Evolutionary conservation across 805 yeast species (phyloP), one percentile per base, ranked within the genome.

Genomic region (Metschnikowia koreensis): DNA sequence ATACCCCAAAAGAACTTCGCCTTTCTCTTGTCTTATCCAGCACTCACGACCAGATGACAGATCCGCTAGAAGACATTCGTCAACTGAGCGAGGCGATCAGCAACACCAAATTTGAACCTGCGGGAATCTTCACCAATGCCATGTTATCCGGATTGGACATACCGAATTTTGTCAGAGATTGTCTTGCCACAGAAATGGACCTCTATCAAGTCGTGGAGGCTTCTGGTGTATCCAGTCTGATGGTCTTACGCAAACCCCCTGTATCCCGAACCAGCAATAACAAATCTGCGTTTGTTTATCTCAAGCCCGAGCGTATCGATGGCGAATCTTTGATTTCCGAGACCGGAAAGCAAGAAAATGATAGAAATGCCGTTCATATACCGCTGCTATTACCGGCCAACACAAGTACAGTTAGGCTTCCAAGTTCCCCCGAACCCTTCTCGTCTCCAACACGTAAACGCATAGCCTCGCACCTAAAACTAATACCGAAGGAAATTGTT

Each of bases 71-170:
- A 31, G n/a, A 47, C 17, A 43, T 59, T n/a, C 51, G 47, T n/a
- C 48, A 43, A 22, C 55, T 52, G 46, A 60, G 73, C 6, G 71
- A 70, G n/a, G 69, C 76, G 1, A 62, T 82, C 9, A 65, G 71
- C 27, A 63, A 70, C 9, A 70, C 78, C 3, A 69, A 80, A 49
- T 84, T 84, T 64, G 66, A 74, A 17, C 73, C 77, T 0, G 81
- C 87, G 0, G 89, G 89, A 0, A 77, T 82, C 4, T 85, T 85
- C 64, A 81, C 86, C 38, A 85, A 85, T 60, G 85, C 90, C 2
- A 68, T 84, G 15, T 73, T 82, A 9, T 67, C 74, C 27, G 67
- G 71, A 45, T 82, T 83, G 11, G 73, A 74, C 29, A 82, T 84
- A 51, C 81, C 84, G 2, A 68, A 75, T 17, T 67, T 85, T n/a